phyloP scores from a whole-genome alignment of 495 filamentous ascomycete species.

The Talaromyces ruber region DNA sequence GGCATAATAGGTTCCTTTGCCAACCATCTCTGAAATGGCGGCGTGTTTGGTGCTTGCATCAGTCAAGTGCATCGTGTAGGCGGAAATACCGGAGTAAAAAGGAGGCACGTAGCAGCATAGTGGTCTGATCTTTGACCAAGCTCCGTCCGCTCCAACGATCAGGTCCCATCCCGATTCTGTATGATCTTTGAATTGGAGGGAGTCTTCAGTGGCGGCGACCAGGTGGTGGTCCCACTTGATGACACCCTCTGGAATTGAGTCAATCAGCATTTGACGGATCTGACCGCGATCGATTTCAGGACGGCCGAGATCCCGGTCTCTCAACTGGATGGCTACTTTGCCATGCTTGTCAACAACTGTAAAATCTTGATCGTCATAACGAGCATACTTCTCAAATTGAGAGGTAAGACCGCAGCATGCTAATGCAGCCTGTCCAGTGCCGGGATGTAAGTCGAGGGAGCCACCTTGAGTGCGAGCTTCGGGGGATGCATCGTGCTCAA shows the following conservation, averaged over 20 bases:
- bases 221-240: constrained; percentile 19
- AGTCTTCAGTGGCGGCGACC: constrained; percentile 13
- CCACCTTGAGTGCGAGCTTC: constrained; percentile 35
- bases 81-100: constrained; percentile 37
- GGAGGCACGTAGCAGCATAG: constrained; percentile 39
- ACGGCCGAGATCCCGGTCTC: not conserved
- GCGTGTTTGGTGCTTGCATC: constrained; percentile 23
- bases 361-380: constrained; percentile 32
- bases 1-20: constrained; percentile 33
- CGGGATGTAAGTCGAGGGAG: constrained; percentile 45
- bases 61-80: constrained; percentile 23
- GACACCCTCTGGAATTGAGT: constrained; percentile 15
- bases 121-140: constrained; percentile 46
- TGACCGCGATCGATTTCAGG: constrained; percentile 24
- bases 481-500: constrained; percentile 36
- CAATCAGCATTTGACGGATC: constrained; percentile 20
- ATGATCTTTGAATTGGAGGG: not conserved
- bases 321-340: not conserved
- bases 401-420: constrained; percentile 40
- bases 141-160: constrained; percentile 55
- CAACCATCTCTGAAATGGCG: constrained; percentile 27
- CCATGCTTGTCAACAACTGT: constrained; percentile 22
- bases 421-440: constrained; percentile 43
- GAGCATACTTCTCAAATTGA: constrained; percentile 34
- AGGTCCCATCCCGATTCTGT: constrained; percentile 29